Base-by-base conservation (phyloP, 129 eudicot genomes). In the Saussurea involucrata region DNA sequence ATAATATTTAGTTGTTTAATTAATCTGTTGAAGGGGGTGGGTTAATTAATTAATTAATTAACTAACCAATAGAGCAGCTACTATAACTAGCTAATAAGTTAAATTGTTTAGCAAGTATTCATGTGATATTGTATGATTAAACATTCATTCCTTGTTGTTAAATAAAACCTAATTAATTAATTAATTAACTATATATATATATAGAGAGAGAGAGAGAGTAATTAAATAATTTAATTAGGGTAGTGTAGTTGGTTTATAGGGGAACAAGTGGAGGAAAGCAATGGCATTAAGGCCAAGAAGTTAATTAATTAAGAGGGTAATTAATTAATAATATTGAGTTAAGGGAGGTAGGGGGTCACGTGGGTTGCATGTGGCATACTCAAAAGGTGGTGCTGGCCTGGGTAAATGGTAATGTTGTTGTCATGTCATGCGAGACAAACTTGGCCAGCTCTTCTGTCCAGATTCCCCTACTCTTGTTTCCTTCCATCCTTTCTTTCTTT, bases 341-440 rank as follows among this genome's bases (percentile, higher is more conserved):
- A 21, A 9, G 37, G 78, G 4, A 6, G 29, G 80, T n/a, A n/a
- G 5, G 18, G 40, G 71, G 82, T 73, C 74, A 80, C 58, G 74
- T 80, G 78, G 69, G 68, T 72, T 31, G 78, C 78, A 80, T 65
- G 74, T 80, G 78, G 61, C 18, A 58, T 29, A 80, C 66, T 53
- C 67, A 73, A 80, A 72, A 80, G 83, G 83, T 72, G 73, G 18
- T 64, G 69, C 8, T 1, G 79, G 64, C 71, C 31, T 63, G 78
- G 79, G 83, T 80, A n/a, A n/a, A n/a, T n/a, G n/a, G n/a, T n/a
- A 24, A 53, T 80, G 79, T 73, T 80, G 60, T 73, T 73, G 84
- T 80, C 84, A 80, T 73, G 75, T 80, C 84, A 80, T 66, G 75
- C 79, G 74, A 36, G 84, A 80, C 84, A 80, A 80, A 80, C 79